Conservation (phyloP, 495 filamentous ascomycete species). For the Penicillium cataractarum region DNA sequence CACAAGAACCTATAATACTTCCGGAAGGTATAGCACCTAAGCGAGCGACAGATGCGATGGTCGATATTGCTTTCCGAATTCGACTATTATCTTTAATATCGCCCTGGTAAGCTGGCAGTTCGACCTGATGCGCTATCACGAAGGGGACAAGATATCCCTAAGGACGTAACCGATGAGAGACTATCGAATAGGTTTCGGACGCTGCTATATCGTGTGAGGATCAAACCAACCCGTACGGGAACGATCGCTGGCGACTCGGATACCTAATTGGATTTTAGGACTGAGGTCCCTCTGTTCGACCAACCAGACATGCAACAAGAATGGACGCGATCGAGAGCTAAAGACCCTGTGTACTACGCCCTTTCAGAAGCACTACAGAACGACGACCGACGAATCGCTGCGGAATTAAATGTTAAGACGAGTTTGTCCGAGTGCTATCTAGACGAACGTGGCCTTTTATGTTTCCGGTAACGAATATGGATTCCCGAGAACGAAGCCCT, state of each 20-base stretch:
- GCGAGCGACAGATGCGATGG: not conserved
- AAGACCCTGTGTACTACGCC: not conserved
- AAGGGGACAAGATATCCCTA: not conserved
- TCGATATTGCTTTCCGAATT: not conserved
- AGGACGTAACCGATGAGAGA: not conserved
- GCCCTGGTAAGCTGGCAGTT: not conserved
- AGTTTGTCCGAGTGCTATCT: not conserved
- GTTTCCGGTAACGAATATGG: not conserved
- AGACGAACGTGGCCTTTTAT: not conserved
- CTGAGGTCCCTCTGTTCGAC: not conserved
- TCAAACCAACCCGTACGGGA: not conserved
- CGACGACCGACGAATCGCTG: not conserved
- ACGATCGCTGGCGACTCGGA: not conserved
- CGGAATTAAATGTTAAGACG: not conserved
- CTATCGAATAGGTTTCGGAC: not conserved
- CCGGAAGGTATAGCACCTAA: not conserved
- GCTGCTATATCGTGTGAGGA: no score
- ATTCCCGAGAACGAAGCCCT: not conserved
- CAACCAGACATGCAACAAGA: not conserved
- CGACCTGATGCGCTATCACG: not conserved
- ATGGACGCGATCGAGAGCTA: not conserved
- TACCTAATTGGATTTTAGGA: not conserved
- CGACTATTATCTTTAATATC: not conserved
- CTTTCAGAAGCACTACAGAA: not conserved
- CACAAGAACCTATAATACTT: constrained; percentile 1